phyloP scores from a whole-genome alignment of 2,329 filamentous ascomycete species.

The Verticillium klebahnii region DNA sequence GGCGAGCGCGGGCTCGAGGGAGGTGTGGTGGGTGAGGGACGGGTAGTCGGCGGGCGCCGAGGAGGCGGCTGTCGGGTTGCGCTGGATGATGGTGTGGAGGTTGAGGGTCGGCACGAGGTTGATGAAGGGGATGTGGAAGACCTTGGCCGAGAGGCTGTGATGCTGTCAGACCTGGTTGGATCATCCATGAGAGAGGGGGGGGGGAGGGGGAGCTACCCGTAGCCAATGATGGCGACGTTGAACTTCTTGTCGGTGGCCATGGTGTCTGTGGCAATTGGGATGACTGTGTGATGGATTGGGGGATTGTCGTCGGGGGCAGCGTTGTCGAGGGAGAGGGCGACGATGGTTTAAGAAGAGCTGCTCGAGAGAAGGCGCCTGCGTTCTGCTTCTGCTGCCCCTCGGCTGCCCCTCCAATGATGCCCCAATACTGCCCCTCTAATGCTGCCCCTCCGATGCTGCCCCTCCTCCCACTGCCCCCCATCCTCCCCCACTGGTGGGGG shows the following conservation, averaged over 20 bases:
- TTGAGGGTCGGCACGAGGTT: conserved; percentile 57
- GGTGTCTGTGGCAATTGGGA: background rate
- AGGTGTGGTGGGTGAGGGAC: conserved; percentile 57
- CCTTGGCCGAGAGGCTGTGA: conserved; percentile 59
- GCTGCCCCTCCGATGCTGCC: background rate
- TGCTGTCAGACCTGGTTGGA: background rate
- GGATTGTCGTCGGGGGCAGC: too few relatives aligned
- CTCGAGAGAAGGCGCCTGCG: background rate
- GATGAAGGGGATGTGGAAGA: conserved; percentile 82
- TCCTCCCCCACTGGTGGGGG: background rate
- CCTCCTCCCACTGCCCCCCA: background rate
- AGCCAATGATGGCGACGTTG: conserved; percentile 48
- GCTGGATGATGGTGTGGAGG: conserved; percentile 73
- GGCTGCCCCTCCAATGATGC: too few relatives aligned
- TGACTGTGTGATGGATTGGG: background rate
- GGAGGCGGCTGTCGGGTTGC: conserved; percentile 60
- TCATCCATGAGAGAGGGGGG: background rate
- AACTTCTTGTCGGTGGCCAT: conserved; percentile 27
- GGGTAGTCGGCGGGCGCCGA: conserved; percentile 69
- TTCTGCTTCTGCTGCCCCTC: background rate
- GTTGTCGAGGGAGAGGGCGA: background rate
- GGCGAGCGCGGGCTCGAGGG: conserved; percentile 56
- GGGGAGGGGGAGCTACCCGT: conserved; percentile 35
- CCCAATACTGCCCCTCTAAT: too few relatives aligned
- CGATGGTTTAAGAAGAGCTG: background rate